These are phyloP conservation scores for Pythium coloratum DNA, from an alignment of 352 stramenopile genomes.

Conservation along the genomic window DNA sequence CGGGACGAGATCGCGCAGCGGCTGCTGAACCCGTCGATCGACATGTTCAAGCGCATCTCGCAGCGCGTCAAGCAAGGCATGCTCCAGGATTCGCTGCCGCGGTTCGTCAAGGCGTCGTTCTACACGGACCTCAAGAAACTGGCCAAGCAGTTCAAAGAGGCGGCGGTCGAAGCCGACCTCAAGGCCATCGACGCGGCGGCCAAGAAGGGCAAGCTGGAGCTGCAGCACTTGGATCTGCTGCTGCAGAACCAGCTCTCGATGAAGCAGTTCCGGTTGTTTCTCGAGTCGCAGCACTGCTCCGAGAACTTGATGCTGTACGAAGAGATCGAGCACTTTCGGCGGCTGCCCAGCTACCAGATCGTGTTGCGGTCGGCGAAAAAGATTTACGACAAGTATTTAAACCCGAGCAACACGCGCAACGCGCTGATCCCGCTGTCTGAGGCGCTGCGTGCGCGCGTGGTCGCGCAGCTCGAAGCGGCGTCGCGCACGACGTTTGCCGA, in stretches of 20 bases:
- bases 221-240: conserved; percentile 72
- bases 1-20: conserved; percentile 70
- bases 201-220: conserved; percentile 74
- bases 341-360: conserved; percentile 83
- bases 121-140: conserved; percentile 67
- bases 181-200: conserved; percentile 58
- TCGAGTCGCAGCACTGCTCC: conserved; percentile 75
- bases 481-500: conserved; percentile 75
- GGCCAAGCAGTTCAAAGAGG: conserved; percentile 30
- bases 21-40: conserved; percentile 66
- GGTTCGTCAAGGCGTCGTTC: conserved; percentile 73
- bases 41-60: conserved; percentile 86
- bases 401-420: conserved; percentile 52
- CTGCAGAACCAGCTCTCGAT: conserved; percentile 66
- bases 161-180: conserved; percentile 44
- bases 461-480: conserved; percentile 60
- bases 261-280: conserved; percentile 65
- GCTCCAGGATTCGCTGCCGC: conserved; percentile 74
- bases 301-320: conserved; percentile 87
- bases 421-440: conserved; percentile 48
- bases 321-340: conserved; percentile 81
- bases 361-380: conserved; percentile 80
- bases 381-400: conserved; percentile 87
- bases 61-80: conserved; percentile 63
- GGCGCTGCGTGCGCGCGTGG: conserved; percentile 46